Evolutionary conservation across 2,329 filamentous ascomycete species (phyloP).

Genomic region (Aureobasidium lini): DNA sequence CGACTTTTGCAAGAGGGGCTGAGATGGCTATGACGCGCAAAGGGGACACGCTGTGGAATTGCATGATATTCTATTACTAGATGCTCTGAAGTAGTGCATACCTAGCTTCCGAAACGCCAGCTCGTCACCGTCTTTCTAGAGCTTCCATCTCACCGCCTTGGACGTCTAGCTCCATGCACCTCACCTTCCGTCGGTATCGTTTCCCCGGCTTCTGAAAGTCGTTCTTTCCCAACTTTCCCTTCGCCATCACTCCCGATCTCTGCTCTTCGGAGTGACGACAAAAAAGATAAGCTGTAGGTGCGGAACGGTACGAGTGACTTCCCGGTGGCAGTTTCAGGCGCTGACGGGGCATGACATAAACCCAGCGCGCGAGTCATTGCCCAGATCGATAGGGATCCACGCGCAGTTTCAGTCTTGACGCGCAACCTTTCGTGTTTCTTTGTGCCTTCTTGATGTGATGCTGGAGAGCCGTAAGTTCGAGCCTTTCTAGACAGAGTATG

Average conservation of each 20-base stretch:
- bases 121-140: slow-evolving; percentile 9
- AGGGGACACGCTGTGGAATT: neutral
- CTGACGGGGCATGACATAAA: neutral
- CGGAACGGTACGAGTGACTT: slow-evolving; percentile 8
- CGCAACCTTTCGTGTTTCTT: neutral
- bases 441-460: too few relatives aligned
- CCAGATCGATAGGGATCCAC: neutral
- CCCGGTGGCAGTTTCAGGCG: neutral
- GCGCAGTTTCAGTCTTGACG: neutral
- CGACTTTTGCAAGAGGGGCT: neutral
- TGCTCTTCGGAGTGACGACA: neutral
- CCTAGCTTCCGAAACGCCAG: neutral
- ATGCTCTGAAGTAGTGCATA: neutral
- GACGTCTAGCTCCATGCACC: slow-evolving; percentile 1
- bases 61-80: neutral
- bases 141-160: slow-evolving; percentile 8
- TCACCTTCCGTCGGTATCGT: neutral
- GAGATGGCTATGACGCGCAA: neutral
- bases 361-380: neutral
- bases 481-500: too few relatives aligned
- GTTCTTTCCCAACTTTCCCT: too few relatives aligned
- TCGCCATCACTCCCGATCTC: neutral
- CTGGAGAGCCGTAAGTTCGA: too few relatives aligned
- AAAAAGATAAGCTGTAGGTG: neutral
- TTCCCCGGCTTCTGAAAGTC: neutral